These are phyloP conservation scores for Suhomyces coccinellae DNA, from an alignment of 1,139 yeast genomes.

Conservation along the genomic window DNA sequence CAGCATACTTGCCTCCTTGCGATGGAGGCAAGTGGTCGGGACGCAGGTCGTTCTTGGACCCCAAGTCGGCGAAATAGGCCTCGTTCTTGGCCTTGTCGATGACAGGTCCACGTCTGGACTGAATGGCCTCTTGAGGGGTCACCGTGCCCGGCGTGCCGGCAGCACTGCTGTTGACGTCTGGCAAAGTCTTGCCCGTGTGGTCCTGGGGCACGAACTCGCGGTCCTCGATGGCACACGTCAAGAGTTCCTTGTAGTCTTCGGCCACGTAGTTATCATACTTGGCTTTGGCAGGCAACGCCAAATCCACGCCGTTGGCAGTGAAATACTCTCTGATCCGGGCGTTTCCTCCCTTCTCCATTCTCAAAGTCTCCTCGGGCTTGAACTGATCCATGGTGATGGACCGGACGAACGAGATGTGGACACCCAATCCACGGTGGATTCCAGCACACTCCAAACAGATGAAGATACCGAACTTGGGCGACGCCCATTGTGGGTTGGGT, in stretches of 20 bases:
- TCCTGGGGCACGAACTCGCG: constrained; percentile 67
- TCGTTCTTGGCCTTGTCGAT: constrained; percentile 64
- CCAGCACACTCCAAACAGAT: constrained; percentile 98
- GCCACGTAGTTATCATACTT: constrained; percentile 91
- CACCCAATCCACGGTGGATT: constrained; percentile 93
- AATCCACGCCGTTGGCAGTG: constrained; percentile 70
- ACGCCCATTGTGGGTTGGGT: constrained; percentile 98
- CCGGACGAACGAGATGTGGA: constrained; percentile 93
- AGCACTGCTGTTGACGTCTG: constrained; percentile 23
- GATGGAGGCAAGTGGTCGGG: constrained; percentile 86
- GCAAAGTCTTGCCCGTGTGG: constrained; percentile 54
- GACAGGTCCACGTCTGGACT: constrained; percentile 43
- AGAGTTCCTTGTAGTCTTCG: constrained; percentile 85
- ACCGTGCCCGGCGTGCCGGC: constrained; percentile 20
- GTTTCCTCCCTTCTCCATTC: constrained; percentile 97
- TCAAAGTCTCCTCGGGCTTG: constrained; percentile 81
- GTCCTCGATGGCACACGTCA: constrained; percentile 76
- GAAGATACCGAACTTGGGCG: constrained; percentile 95
- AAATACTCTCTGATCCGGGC: constrained; percentile 71
- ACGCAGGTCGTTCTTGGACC: constrained; percentile 67
- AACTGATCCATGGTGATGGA: constrained; percentile 98
- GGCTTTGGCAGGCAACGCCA: constrained; percentile 59
- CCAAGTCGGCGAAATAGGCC: constrained; percentile 77
- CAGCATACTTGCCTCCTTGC: constrained; percentile 90
- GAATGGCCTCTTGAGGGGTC: constrained; percentile 35